These are phyloP conservation scores for Calvatia gigantea DNA, from an alignment of 768 basidiomycete genomes.

Conservation along the genomic window DNA sequence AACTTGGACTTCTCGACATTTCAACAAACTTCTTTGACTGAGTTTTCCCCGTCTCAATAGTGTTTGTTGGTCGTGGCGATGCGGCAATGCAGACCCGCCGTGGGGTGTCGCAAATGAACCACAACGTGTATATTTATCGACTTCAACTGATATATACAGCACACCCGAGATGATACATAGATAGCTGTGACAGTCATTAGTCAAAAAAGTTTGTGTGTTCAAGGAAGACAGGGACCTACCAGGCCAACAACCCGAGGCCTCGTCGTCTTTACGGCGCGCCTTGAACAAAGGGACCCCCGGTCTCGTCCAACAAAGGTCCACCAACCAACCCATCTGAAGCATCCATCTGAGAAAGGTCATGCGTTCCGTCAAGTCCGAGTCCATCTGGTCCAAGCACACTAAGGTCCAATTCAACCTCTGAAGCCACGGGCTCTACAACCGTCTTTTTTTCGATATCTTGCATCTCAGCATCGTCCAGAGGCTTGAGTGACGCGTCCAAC, in stretches of 20 bases:
- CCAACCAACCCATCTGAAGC: conserved; percentile 51
- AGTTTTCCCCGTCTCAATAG: no score
- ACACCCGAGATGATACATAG: no score
- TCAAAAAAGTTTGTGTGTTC: no score
- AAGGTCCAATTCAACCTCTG: conserved; percentile 57
- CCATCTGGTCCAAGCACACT: conserved; percentile 64
- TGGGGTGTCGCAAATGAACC: no score
- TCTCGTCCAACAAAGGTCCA: conserved; percentile 55
- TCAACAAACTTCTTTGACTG: no score
- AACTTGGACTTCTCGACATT: no score
- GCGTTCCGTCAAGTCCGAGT: conserved; percentile 47
- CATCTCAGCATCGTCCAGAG: conserved; percentile 40
- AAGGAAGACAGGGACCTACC: no score
- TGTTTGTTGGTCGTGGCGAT: no score
- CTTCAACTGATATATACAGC: no score
- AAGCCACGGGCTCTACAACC: conserved; percentile 31
- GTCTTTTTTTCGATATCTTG: conserved; percentile 35
- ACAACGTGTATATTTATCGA: no score
- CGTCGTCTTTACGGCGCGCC: conserved; percentile 10
- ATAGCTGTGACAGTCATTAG: no score
- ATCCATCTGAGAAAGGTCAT: conserved; percentile 58
- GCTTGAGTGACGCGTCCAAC: conserved; percentile 56
- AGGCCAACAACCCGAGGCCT: not conserved
- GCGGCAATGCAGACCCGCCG: no score
- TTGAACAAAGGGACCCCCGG: conserved; percentile 56